phyloP scores from a whole-genome alignment of 1,284 basidiomycete species.

The Takashimella tepidaria region DNA sequence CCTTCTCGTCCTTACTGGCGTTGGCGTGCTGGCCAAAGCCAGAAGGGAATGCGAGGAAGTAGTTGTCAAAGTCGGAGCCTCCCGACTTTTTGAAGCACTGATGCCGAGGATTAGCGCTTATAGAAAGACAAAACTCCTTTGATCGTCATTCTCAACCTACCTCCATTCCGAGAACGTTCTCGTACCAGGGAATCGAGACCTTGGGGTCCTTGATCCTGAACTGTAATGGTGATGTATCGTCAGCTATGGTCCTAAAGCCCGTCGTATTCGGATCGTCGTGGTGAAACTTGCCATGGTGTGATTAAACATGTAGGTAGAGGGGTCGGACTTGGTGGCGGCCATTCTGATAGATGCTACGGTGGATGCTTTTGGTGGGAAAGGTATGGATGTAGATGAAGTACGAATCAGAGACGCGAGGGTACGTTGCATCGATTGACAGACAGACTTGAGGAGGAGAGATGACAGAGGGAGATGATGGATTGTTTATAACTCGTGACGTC shows the following conservation, averaged over 20 bases:
- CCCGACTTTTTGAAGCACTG: slow-evolving; percentile 37
- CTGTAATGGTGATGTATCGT: too few relatives aligned
- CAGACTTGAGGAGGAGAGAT: neutral
- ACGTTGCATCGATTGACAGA: neutral
- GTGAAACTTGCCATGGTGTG: slow-evolving; percentile 54
- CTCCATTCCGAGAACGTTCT: slow-evolving; percentile 80
- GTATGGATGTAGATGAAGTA: neutral
- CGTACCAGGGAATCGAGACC: slow-evolving; percentile 64
- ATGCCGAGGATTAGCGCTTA: neutral
- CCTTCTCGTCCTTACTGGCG: slow-evolving; percentile 40
- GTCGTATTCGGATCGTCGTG: too few relatives aligned
- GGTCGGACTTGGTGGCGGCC: slow-evolving; percentile 25
- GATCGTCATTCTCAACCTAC: too few relatives aligned
- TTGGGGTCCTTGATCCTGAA: slow-evolving; percentile 84
- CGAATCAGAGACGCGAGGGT: neutral
- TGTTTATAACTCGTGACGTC: too few relatives aligned
- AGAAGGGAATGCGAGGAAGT: slow-evolving; percentile 43
- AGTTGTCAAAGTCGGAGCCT: slow-evolving; percentile 47
- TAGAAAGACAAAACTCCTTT: neutral
- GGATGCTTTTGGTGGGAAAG: neutral
- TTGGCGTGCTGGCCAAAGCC: slow-evolving; percentile 34
- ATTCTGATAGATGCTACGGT: slow-evolving; percentile 14
- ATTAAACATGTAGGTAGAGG: slow-evolving; percentile 61
- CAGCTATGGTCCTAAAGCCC: too few relatives aligned
- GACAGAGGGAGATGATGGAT: neutral